Conservation (phyloP, 2,329 filamentous ascomycete species). For the Xylaria polymorpha region DNA sequence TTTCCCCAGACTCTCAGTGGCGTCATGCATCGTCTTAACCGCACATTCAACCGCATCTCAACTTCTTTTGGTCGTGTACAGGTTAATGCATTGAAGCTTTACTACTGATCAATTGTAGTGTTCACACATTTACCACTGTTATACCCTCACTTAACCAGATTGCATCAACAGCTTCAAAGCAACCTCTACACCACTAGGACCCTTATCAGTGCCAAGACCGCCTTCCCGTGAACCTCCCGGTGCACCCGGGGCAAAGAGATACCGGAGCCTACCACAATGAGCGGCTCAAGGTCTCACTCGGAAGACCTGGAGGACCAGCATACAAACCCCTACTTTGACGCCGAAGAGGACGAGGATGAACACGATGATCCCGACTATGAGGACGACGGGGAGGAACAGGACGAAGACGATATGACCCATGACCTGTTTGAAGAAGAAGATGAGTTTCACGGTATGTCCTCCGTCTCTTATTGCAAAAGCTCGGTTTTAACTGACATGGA, state of each 20-base stretch:
- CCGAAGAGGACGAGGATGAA: slow-evolving; percentile 43
- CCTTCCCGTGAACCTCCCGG: slow-evolving; percentile 23
- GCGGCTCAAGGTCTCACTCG: slow-evolving; percentile 39
- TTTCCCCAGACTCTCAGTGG: slow-evolving; percentile 35
- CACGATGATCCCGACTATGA: slow-evolving; percentile 44
- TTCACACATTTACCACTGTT: not conserved
- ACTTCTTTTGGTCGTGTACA: not conserved
- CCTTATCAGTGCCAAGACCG: slow-evolving; percentile 33
- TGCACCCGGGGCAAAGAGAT: slow-evolving; percentile 19
- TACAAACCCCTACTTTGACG: slow-evolving; percentile 45
- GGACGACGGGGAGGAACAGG: slow-evolving; percentile 40
- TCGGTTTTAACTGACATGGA: slow-evolving; percentile 31
- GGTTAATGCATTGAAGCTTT: not conserved
- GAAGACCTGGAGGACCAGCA: slow-evolving; percentile 39
- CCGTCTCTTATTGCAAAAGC: not conserved
- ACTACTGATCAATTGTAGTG: not conserved
- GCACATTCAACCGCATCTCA: slow-evolving; percentile 28
- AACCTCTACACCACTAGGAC: not conserved
- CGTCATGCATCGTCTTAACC: slow-evolving; percentile 39
- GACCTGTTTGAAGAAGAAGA: slow-evolving; percentile 46
- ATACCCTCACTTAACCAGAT: slow-evolving; percentile 1
- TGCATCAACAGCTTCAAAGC: not conserved
- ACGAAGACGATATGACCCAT: slow-evolving; percentile 44
- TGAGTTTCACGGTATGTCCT: slow-evolving; percentile 48
- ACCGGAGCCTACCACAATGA: slow-evolving; percentile 38